phyloP scores from a whole-genome alignment of 441 rosid species.

The Corymbia citriodora region DNA sequence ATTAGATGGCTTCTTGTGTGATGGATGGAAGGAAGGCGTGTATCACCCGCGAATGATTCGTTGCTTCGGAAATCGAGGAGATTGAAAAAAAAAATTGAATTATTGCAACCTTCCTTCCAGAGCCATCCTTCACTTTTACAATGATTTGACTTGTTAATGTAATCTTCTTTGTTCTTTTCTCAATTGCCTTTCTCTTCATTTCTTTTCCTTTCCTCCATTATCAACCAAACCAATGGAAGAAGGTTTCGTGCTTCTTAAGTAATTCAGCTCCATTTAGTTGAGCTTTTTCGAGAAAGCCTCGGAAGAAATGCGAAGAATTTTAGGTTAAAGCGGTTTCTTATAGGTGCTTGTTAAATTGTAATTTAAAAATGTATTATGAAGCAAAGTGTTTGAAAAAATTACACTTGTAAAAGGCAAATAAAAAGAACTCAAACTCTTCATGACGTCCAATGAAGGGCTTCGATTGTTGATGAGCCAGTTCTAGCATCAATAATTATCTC shows the following conservation, averaged over 20 bases:
- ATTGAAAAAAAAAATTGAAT: neutral
- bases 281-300: neutral
- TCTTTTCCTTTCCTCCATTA: neutral
- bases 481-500: fast-evolving
- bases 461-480: fast-evolving
- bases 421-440: neutral
- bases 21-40: neutral
- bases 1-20: neutral
- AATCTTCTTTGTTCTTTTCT: neutral
- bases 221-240: neutral
- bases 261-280: neutral
- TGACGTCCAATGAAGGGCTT: fast-evolving
- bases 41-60: neutral
- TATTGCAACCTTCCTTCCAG: neutral
- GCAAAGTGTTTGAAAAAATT: neutral
- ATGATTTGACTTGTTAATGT: neutral
- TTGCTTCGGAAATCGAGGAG: neutral
- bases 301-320: neutral
- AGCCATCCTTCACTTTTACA: neutral
- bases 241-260: neutral
- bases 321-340: neutral
- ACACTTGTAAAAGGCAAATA: neutral
- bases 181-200: neutral
- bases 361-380: neutral
- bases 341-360: neutral